Evolutionary conservation across 306 rosid genomes (phyloP), one percentile per base, ranked within the genome.

Genomic region (Cucurbita maxima): DNA sequence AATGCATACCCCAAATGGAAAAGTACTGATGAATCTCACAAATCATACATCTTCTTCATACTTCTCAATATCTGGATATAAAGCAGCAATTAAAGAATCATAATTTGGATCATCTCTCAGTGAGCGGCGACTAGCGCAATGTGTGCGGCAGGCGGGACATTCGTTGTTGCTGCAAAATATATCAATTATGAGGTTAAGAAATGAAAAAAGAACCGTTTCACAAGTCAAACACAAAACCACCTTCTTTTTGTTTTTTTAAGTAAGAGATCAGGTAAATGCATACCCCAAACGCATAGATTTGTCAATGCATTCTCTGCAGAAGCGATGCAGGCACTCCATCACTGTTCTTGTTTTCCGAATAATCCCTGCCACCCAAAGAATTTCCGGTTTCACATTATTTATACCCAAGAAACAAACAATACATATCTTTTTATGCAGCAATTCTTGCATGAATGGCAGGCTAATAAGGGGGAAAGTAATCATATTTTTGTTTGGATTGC

Each of bases 301-400:
- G 83, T 92, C 96, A 36, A 92, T 92, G 87, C 97, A 92, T 73
- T 84, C 89, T 81, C 87, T 86, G 79, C 96, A 92, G 76, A 92
- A 89, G 77, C 96, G 94, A 78, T 89, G 97, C 78, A 92, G 68
- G 87, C 96, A 89, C 78, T 89, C 94, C 96, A 84, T 92, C 57
- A 92, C 92, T 7, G 90, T 86, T 83, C 89, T 82, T 80, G 96
- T 89, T 80, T 89, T 92, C 66, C 90, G 82, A 76, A 92, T 89
- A 72, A 92, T 87, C 58, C 97, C 97, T 92, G 45, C 75, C 47
- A 79, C 55, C 58, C 37, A 61, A 80, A 71, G 34, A 52, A 52
- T 8, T 13, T 14, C 15, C 36, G 5, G 59, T 50, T 19, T 14
- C 22, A 10, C 43, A 8, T 70, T 20, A 25, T 66, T 5, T 18